A percentile compares a stretch with the other conserved stretches of the same genome.
phyloP scores from a whole-genome alignment of 805 yeast genomes.

The Kodamaea laetipori region DNA sequence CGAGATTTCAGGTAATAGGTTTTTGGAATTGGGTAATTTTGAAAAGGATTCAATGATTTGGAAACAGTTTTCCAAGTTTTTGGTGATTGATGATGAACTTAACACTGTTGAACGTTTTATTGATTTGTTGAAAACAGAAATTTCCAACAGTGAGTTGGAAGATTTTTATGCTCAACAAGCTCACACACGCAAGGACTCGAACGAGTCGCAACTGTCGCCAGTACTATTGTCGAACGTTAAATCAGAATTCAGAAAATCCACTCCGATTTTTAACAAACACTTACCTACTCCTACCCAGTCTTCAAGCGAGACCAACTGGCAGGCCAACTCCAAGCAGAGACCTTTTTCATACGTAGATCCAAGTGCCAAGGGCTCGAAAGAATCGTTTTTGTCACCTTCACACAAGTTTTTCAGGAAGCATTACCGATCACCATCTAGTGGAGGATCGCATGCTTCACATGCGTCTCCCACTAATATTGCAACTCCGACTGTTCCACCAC shows the following conservation, averaged over 20 bases:
- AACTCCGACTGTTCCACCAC: conserved; percentile 13
- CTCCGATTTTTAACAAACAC: conserved; percentile 31
- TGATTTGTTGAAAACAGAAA: conserved; percentile 41
- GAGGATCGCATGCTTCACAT: conserved; percentile 10
- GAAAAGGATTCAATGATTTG: conserved; percentile 52
- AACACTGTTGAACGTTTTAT: conserved; percentile 61
- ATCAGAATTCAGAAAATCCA: conserved; percentile 35
- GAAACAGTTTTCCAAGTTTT: conserved; percentile 40
- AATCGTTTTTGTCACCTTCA: conserved; percentile 19
- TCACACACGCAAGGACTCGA: conserved; percentile 20
- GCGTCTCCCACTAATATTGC: conserved; percentile 17
- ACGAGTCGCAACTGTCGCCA: conserved; percentile 21
- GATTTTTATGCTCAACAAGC: conserved; percentile 15
- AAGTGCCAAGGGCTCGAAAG: conserved; percentile 23
- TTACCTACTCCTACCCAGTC: conserved; percentile 20
- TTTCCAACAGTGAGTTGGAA: conserved; percentile 11
- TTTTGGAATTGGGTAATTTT: conserved; percentile 67
- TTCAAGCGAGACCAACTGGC: conserved; percentile 13
- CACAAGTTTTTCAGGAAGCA: conserved; percentile 62
- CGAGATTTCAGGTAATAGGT: conserved; percentile 61
- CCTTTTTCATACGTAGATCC: conserved; percentile 45
- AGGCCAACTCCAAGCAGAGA: conserved; percentile 26
- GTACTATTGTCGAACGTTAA: conserved; percentile 17
- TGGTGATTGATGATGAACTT: conserved; percentile 45
- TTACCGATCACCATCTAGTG: conserved; percentile 56